Evolutionary conservation across 1,284 basidiomycete genomes (phyloP).

Genomic region (Pascua guehoae): DNA sequence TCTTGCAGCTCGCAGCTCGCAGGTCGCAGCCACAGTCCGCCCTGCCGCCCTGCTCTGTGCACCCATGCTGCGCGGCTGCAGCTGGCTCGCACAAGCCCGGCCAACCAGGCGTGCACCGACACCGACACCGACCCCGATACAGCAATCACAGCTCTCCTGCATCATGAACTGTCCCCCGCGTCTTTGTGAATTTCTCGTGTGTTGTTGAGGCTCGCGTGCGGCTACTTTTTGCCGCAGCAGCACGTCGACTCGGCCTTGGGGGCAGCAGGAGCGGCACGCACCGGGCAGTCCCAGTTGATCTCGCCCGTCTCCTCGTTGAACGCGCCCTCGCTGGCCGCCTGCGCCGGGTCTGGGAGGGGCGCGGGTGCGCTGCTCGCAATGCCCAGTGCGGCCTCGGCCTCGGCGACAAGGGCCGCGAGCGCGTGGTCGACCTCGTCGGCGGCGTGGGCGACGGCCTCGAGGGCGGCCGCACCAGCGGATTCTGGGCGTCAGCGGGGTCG

Average conservation of each 20-base stretch:
- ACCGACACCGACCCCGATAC: too few species aligned
- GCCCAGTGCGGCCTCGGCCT: slow-evolving; percentile 15
- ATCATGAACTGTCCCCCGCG: too few species aligned
- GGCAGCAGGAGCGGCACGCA: slow-evolving; percentile 21
- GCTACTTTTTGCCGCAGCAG: neutral
- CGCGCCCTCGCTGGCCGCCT: slow-evolving; percentile 47
- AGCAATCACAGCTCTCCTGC: too few species aligned
- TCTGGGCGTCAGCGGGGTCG: neutral
- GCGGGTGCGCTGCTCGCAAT: neutral
- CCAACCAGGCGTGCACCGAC: too few species aligned
- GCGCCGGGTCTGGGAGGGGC: slow-evolving; percentile 1
- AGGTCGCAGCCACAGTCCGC: too few species aligned
- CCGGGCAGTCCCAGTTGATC: slow-evolving; percentile 96
- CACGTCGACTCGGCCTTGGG: neutral
- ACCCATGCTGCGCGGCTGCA: too few species aligned
- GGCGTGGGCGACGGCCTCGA: neutral
- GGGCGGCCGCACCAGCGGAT: neutral
- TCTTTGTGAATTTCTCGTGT: too few species aligned
- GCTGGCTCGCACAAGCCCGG: too few species aligned
- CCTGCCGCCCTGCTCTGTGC: too few species aligned
- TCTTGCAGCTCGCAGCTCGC: too few species aligned
- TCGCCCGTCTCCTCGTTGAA: slow-evolving; percentile 92
- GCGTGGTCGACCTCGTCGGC: slow-evolving; percentile 7
- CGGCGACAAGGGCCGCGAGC: slow-evolving; percentile 6
- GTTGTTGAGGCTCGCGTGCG: too few species aligned